Conservation (phyloP, 805 yeast genomes). For the Yamadazyma philogaea region DNA sequence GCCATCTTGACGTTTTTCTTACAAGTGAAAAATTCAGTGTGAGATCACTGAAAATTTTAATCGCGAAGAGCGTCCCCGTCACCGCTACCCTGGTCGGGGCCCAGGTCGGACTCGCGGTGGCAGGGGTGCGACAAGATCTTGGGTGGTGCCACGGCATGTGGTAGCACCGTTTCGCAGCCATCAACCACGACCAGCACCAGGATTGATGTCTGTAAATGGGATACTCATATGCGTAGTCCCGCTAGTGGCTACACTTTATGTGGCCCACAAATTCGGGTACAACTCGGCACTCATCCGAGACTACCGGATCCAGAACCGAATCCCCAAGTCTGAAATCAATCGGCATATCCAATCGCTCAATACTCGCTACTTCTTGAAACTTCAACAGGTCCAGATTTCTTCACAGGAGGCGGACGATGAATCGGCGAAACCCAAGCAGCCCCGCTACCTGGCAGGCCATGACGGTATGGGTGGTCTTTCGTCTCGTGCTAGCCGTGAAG, state of each 20-base stretch:
- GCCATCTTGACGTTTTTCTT: conserved; percentile 23
- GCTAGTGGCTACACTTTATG: conserved; percentile 7
- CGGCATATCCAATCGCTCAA: conserved; percentile 6
- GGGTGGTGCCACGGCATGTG: no score
- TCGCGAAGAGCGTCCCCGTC: not conserved
- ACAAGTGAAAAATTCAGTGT: not conserved
- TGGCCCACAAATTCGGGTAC: conserved; percentile 12
- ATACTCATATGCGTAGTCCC: not conserved
- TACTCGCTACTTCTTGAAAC: not conserved
- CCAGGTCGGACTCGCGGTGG: not conserved
- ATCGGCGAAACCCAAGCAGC: no score
- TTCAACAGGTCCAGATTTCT: not conserved
- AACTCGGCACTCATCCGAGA: conserved; percentile 16
- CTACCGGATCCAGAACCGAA: conserved; percentile 12
- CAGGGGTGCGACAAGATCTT: no score
- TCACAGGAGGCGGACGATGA: conserved; percentile 3
- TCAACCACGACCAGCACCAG: not conserved
- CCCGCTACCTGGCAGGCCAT: no score
- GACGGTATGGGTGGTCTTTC: no score
- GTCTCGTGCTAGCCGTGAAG: not conserved
- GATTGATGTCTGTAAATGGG: not conserved
- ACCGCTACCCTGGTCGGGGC: not conserved
- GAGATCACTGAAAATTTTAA: not conserved
- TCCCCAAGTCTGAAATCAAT: conserved; percentile 24
- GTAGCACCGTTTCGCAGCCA: not conserved